These are phyloP conservation scores for Pecoramyces ruminantium DNA, from an alignment of 192 early-diverging fungal genomes.

Conservation along the genomic window DNA sequence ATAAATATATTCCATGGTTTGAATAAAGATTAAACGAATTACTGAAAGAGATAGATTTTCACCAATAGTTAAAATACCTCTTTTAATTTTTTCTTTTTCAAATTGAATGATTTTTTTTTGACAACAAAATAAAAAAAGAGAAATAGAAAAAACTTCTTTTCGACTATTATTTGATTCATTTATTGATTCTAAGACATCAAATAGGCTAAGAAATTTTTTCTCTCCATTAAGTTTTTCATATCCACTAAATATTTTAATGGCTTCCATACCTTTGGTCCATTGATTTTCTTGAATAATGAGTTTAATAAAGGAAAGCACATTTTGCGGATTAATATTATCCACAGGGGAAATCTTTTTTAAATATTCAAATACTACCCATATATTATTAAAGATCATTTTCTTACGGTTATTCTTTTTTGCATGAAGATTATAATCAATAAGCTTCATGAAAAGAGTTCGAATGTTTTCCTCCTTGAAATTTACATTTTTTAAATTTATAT, in stretches of 20 bases:
- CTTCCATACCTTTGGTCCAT: not conserved
- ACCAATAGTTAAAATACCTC: not conserved
- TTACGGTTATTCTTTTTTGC: not conserved
- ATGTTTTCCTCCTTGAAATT: too few relatives aligned
- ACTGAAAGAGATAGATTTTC: not conserved
- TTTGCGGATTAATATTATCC: not conserved
- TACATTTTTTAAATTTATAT: too few relatives aligned
- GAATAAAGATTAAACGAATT: not conserved
- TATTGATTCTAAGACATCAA: not conserved
- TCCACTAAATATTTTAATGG: not conserved
- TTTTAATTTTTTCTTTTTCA: not conserved
- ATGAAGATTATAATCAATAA: too few relatives aligned
- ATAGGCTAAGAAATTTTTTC: not conserved
- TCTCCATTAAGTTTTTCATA: not conserved
- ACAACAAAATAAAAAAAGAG: not conserved
- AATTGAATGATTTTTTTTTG: not conserved
- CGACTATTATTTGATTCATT: not conserved
- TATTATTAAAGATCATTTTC: not conserved
- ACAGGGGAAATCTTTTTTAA: not conserved
- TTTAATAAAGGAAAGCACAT: not conserved
- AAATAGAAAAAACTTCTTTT: not conserved
- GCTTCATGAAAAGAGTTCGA: too few relatives aligned
- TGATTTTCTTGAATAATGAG: not conserved
- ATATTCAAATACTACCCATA: not conserved
- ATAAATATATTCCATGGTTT: not conserved